These are phyloP conservation scores for Talaromyces sp. DNA, from an alignment of 2,329 filamentous ascomycete species.

Conservation along the genomic window DNA sequence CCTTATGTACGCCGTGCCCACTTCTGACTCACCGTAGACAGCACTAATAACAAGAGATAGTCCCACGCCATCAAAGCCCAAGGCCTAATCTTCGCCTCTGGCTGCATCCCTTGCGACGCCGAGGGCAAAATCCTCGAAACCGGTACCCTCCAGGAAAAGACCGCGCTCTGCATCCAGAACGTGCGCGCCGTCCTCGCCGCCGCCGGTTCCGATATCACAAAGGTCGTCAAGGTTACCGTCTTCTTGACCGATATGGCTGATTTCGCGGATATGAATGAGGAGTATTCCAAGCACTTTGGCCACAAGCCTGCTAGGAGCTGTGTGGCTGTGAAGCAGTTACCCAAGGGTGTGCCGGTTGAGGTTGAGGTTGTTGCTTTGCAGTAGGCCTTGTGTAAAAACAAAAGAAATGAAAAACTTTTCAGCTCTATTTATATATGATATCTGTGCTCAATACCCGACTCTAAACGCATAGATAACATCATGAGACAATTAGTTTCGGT, in stretches of 20 bases:
- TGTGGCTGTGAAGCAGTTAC: conserved; percentile 60
- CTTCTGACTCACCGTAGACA: neutral
- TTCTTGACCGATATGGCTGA: conserved; percentile 89
- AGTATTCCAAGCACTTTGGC: conserved; percentile 66
- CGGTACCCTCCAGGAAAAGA: conserved; percentile 65
- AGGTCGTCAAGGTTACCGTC: conserved; percentile 84
- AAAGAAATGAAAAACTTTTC: neutral
- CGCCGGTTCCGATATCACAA: conserved; percentile 71
- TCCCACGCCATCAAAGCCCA: conserved; percentile 64
- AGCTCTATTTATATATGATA: neutral
- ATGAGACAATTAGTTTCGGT: neutral
- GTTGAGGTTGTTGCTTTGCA: conserved; percentile 61
- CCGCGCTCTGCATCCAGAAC: conserved; percentile 70
- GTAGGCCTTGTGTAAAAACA: conserved; percentile 24
- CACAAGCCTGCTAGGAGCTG: conserved; percentile 62
- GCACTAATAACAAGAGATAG: conserved; percentile 25
- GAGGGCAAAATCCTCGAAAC: conserved; percentile 55
- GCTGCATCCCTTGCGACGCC: conserved; percentile 70
- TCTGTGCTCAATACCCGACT: neutral
- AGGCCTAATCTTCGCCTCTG: conserved; percentile 66
- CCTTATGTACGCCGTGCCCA: conserved; percentile 38
- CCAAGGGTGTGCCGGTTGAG: conserved; percentile 62
- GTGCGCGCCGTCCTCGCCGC: conserved; percentile 77
- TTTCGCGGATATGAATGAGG: conserved; percentile 75
- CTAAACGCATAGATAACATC: neutral